A percentile compares a stretch with the other conserved stretches of the same genome.
These are phyloP conservation scores for Talaromyces islandicus DNA, from an alignment of 2,329 filamentous ascomycete genomes.

Conservation along the genomic window DNA sequence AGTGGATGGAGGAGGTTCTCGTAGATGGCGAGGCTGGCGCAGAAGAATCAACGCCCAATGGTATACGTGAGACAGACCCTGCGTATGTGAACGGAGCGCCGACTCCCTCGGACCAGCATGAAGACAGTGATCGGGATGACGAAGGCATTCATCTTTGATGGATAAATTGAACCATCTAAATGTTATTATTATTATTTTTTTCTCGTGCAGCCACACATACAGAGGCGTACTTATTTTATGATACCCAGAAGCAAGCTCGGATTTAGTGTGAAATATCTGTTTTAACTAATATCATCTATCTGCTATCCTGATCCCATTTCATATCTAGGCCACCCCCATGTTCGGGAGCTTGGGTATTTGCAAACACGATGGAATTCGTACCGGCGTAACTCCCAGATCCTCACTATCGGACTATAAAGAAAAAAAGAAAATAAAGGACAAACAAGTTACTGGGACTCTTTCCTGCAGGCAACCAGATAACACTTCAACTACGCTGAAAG, in stretches of 20 bases:
- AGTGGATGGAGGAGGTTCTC: conserved; percentile 39
- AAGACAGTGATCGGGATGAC: conserved; percentile 2
- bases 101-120: not conserved
- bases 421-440: not conserved
- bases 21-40: conserved; percentile 9
- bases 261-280: not conserved
- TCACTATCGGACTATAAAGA: not conserved
- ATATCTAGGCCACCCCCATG: not conserved
- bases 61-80: not conserved
- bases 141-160: conserved; percentile 11
- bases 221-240: not conserved
- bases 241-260: not conserved
- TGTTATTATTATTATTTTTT: not conserved
- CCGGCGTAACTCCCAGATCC: not conserved
- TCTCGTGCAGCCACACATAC: not conserved
- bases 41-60: not conserved
- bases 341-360: not conserved
- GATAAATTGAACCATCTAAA: not conserved
- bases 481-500: not conserved
- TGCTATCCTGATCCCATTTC: not conserved
- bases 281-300: not conserved
- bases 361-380: not conserved
- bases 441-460: not conserved
- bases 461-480: not conserved
- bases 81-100: conserved; percentile 3